Base-by-base conservation (phyloP, 306 rosid species). In the Prunus dulcis region DNA sequence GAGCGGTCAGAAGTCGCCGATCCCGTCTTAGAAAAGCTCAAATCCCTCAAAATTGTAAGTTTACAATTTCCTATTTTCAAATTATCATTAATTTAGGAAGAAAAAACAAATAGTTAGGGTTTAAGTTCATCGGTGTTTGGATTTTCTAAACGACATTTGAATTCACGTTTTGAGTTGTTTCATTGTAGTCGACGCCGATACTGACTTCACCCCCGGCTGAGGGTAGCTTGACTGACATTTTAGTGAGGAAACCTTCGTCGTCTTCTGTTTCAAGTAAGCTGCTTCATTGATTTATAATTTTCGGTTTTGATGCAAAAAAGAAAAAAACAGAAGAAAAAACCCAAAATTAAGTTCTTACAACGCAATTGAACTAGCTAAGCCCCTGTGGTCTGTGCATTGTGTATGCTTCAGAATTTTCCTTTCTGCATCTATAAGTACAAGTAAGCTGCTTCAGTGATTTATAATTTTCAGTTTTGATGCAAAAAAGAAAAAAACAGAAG, bases 191-290 rank as follows among this genome's bases (percentile, higher is more conserved):
- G 58, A 82, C 92, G 74, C 99, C 98, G 10, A 88, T 91, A 49
- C 69, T 92, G 84, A 93, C 90, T 43, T 78, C 96, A 38, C 93
- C 93, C 20, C 93, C 89, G 43, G 55, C 87, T 23, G 98, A 92
- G 86, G 79, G 96, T 72, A 87, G 90, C 76, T 84, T 96, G 83
- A 89, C 97, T 34, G 98, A 96, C 82, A 92, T 92, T 88, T 82
- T 96, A 75, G 96, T 96, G 69, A 89, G 90, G 87, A 92, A 89
- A 68, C 85, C 97, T 66, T 80, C 91, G 1, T 89, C 97, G 32
- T 90, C 97, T 32, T 81, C 90, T 3, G 78, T 64, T 84, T 66
- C 96, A 69, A 88, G 99, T 90, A 64, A 43, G 84, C 56, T 32
- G 47, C 53, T 71, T 47, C 10, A 1, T 10, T 23, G 2, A 53